These are phyloP conservation scores for Calocera cornea DNA, from an alignment of 768 basidiomycete species.

Conservation along the genomic window DNA sequence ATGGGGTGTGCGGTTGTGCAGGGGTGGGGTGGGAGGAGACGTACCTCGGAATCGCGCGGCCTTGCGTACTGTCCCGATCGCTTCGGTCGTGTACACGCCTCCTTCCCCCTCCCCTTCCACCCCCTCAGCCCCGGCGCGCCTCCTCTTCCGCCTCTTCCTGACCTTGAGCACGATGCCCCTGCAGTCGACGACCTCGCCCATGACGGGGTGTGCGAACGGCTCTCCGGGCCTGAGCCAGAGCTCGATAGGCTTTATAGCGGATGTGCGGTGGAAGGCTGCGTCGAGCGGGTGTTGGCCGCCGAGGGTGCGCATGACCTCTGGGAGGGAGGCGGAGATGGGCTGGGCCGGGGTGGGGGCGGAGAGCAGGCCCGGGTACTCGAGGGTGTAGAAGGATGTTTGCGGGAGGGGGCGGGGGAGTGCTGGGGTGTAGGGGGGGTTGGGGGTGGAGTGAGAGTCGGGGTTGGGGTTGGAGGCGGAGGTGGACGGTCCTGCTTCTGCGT, in stretches of 20 bases:
- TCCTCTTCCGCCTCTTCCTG: constrained; percentile 53
- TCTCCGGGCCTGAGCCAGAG: constrained; percentile 60
- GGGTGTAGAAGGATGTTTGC: constrained; percentile 48
- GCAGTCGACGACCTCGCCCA: constrained; percentile 62
- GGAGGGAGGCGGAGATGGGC: constrained; percentile 46
- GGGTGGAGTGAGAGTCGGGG: constrained; percentile 11
- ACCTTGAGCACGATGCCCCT: constrained; percentile 78
- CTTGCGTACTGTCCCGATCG: constrained; percentile 62
- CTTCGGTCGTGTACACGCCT: constrained; percentile 63
- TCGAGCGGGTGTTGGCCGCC: constrained; percentile 62
- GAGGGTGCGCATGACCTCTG: constrained; percentile 46
- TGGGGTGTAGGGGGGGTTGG: constrained; percentile 4
- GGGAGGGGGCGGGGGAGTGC: constrained; percentile 13
- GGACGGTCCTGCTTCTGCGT: not conserved
- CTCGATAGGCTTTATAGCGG: constrained; percentile 50
- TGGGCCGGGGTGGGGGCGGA: too few species aligned
- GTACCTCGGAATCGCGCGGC: constrained; percentile 82
- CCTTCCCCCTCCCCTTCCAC: constrained; percentile 16
- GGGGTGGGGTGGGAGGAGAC: constrained; percentile 18
- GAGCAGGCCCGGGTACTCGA: constrained; percentile 88
- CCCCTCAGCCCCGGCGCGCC: constrained; percentile 14
- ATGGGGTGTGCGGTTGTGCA: not conserved
- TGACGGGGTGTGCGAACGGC: constrained; percentile 69
- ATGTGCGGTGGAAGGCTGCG: constrained; percentile 56
- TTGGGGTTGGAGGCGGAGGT: not conserved